Evolutionary conservation across 805 yeast species (phyloP), one percentile per base, ranked within the genome.

Genomic region (Lachancea mirantina): DNA sequence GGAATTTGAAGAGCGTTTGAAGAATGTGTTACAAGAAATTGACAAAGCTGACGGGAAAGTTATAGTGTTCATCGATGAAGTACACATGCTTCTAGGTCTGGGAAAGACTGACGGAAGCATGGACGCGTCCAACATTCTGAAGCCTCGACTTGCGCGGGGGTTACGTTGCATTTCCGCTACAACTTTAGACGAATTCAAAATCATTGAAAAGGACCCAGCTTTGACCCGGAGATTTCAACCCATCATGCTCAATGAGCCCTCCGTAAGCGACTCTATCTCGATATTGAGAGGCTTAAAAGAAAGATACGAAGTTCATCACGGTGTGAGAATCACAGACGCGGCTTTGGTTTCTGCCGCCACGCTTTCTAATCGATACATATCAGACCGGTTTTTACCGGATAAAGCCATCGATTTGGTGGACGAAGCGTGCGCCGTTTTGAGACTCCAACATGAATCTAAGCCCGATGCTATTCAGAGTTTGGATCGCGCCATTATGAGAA

Each of bases 101-200:
- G 97, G 97, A 41, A 85, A 87, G 56, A 76, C 85, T 16, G 96
- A 89, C 50, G 98, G 97, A 3, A 75, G 95, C 3, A 88, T 92
- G 56, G 97, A 92, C 59, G 97, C 97, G 1, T 81, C 95, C 1
- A 92, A 89, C 52, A 64, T 92, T 45, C 68, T 89, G 51, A 89
- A 89, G 55, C 98, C 98, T 1, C 92, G 89, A 7, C 66, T 89
- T 36, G 96, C 97, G 1, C 76, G 95, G 52, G 97, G 97, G 1
- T 68, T 89, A 35, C 89, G 94, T 43, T 84, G 95, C 59, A 84
- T 94, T 50, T 95, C 96, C 40, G 98, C 98, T 1, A 89, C 98
- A 1, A 89, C 98, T 1, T 66, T 84, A 31, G 96, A 89, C 42
- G 98, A 89, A 56, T 89, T 83, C 61, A 87, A 85, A 55, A 84